Evolutionary conservation across 73 alveolate species (phyloP).

Genomic region (Paramecium caudatum): DNA sequence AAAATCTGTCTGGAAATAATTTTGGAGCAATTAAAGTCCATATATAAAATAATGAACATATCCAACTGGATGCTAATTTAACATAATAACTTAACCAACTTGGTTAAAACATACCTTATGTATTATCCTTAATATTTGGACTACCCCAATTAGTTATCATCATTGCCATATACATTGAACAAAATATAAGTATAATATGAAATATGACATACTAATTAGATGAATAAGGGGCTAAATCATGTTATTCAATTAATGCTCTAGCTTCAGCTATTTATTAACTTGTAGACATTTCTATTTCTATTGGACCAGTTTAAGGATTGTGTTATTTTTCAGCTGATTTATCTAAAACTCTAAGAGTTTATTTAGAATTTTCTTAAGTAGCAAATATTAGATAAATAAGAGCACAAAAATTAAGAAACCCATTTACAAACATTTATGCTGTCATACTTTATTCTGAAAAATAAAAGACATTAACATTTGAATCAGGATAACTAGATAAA

Average conservation of each 20-base stretch:
- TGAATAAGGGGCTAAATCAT: slow-evolving; percentile 1
- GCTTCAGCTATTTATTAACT: slow-evolving; percentile 33
- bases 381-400: slow-evolving; percentile 63
- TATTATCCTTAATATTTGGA: slow-evolving; percentile 73
- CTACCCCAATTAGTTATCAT: slow-evolving; percentile 92
- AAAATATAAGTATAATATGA: slow-evolving; percentile 82
- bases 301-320: background rate
- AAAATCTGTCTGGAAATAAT: slow-evolving; percentile 71
- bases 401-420: slow-evolving; percentile 45
- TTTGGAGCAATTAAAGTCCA: slow-evolving; percentile 78
- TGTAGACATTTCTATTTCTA: slow-evolving; percentile 46
- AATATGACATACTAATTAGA: slow-evolving; percentile 72
- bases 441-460: background rate
- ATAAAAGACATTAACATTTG: slow-evolving; percentile 51
- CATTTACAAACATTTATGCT: slow-evolving; percentile 10
- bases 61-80: slow-evolving; percentile 58
- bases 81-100: slow-evolving; percentile 65
- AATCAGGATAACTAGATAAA: slow-evolving; percentile 63
- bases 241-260: slow-evolving; percentile 27
- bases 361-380: slow-evolving; percentile 39
- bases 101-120: slow-evolving; percentile 37
- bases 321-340: slow-evolving; percentile 30
- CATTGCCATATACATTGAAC: slow-evolving; percentile 85
- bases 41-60: slow-evolving; percentile 32
- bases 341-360: slow-evolving; percentile 36